Evolutionary conservation across 805 yeast species (phyloP), one percentile per base, ranked within the genome.

Genomic region (Candida ovalis): DNA sequence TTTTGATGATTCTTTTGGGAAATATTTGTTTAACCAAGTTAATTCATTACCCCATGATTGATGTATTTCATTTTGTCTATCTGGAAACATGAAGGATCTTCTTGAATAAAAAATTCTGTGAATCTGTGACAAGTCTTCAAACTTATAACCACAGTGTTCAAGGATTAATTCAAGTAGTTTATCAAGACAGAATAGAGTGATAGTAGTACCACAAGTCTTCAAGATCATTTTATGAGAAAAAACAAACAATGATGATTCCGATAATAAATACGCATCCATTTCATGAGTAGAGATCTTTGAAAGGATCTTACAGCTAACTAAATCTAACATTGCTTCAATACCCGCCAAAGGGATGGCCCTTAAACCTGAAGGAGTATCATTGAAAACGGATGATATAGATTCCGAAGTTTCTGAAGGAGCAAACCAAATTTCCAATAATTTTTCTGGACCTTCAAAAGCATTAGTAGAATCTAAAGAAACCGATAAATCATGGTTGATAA

Each of bases 391-490:
- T n/a, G 40, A 15, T 2, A 15, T 23, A 1, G 78, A 77, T 6
- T 54, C 45, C n/a, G 66, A 55, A 23, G 62, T 50, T 37, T 71
- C 72, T 35, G 73, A 66, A 12, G 84, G 77, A 57, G 83, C 82
- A 63, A 90, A 83, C 97, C 97, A 91, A 49, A 92, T 74, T 65
- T 92, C 97, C 38, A 94, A 73, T 48, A 92, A 74, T 68, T 92
- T 94, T 68, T 92, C 98, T 28, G 99, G 98, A 6, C 99, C 98
- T 72, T 92, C 98, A 64, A 92, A 92, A 2, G 97, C 96, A 62
- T 82, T 86, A 13, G 96, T 76, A 18, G 97, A 90, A 70, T 91
- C 97, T 54, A 91, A 73, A 51, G 79, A 77, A 40, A 82, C 83
- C 8, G 96, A 84, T 43, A 88, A 73, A 51, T 84, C 88, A 66